Evolutionary conservation across 2,329 filamentous ascomycete species (phyloP).

Genomic region (Penicillium freii): DNA sequence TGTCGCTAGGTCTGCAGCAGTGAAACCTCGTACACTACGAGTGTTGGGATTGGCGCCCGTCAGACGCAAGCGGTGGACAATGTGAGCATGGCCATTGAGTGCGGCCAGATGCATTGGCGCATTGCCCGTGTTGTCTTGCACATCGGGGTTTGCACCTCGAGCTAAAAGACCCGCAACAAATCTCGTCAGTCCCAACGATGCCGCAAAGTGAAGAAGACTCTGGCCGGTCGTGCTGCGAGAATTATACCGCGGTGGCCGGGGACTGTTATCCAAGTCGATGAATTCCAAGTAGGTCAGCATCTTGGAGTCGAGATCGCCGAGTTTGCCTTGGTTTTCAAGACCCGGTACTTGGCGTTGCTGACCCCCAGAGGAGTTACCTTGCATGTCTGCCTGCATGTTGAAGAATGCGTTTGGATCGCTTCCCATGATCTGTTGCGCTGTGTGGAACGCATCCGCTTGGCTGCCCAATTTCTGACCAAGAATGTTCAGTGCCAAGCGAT

Average conservation of each 20-base stretch:
- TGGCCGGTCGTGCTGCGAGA: conserved; percentile 66
- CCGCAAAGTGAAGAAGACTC: conserved; percentile 77
- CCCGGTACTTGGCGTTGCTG: conserved; percentile 48
- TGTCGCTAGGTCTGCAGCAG: conserved; percentile 67
- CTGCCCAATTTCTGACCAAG: conserved; percentile 48
- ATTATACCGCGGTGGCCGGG: conserved; percentile 66
- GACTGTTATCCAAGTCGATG: conserved; percentile 73
- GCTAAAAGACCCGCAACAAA: conserved; percentile 75
- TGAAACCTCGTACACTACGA: conserved; percentile 67
- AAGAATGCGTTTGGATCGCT: conserved; percentile 49
- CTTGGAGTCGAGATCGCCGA: conserved; percentile 61
- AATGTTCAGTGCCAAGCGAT: conserved; percentile 45
- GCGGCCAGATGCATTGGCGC: conserved; percentile 80
- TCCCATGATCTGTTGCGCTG: conserved; percentile 50
- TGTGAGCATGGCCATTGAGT: conserved; percentile 71
- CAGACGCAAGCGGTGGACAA: conserved; percentile 71
- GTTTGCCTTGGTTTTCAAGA: conserved; percentile 44
- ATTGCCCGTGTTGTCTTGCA: conserved; percentile 74
- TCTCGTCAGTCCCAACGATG: conserved; percentile 69
- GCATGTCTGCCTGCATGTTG: conserved; percentile 45
- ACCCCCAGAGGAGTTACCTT: conserved; percentile 37
- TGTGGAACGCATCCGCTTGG: conserved; percentile 49
- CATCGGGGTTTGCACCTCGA: conserved; percentile 72
- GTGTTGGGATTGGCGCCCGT: conserved; percentile 70
- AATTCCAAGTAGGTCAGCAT: conserved; percentile 74